Evolutionary conservation across 345 rosid genomes (phyloP).

Genomic region (Laguncularia racemosa): DNA sequence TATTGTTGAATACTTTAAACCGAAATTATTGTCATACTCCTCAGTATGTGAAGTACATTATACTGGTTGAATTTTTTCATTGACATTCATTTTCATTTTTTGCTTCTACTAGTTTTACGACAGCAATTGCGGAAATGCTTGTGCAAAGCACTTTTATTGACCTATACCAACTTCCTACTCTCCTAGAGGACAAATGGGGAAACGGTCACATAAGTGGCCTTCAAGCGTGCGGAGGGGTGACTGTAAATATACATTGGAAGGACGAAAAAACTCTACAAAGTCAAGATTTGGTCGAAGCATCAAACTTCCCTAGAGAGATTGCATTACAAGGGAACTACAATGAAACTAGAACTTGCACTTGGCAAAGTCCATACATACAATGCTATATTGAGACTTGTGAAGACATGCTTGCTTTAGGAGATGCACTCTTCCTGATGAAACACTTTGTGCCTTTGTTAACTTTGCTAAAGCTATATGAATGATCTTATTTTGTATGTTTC

Average conservation of each 20-base stretch:
- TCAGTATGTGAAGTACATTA: too few relatives aligned
- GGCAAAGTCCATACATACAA: slow-evolving; percentile 48
- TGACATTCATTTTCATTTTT: neutral
- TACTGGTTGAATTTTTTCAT: too few relatives aligned
- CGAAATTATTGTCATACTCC: too few relatives aligned
- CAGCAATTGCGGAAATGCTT: slow-evolving; percentile 78
- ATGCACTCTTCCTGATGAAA: neutral
- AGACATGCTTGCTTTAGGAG: slow-evolving; percentile 11
- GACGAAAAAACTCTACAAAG: slow-evolving; percentile 73
- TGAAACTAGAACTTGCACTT: slow-evolving; percentile 26
- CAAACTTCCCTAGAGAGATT: slow-evolving; percentile 26
- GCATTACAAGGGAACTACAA: slow-evolving; percentile 44
- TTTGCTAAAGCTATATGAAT: too few relatives aligned
- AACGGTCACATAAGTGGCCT: slow-evolving; percentile 66
- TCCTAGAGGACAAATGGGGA: slow-evolving; percentile 73
- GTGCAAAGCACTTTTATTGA: slow-evolving; percentile 78
- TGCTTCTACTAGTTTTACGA: slow-evolving; percentile 42
- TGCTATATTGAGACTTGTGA: slow-evolving; percentile 36
- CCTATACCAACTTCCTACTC: slow-evolving; percentile 75
- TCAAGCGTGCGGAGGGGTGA: slow-evolving; percentile 71
- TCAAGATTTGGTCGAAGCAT: slow-evolving; percentile 43
- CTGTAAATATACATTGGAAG: slow-evolving; percentile 60
- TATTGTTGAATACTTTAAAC: too few relatives aligned
- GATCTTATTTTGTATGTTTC: too few relatives aligned
- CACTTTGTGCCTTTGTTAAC: neutral